Evolutionary conservation across 1,284 basidiomycete genomes (phyloP).

Genomic region (Tranzscheliella williamsii): DNA sequence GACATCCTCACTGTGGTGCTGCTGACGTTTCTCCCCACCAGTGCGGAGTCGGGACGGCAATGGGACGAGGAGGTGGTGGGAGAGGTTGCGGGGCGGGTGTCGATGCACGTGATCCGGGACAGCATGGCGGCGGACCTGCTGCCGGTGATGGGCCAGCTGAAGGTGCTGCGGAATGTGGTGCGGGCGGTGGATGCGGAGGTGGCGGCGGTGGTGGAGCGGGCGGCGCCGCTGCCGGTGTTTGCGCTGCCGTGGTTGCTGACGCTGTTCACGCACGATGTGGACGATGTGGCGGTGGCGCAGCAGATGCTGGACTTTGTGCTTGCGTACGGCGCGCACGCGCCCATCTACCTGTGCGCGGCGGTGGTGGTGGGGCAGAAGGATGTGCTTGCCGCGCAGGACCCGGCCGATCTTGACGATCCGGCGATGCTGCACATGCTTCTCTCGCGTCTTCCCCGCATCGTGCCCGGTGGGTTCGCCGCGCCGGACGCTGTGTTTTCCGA

Average conservation of each 20-base stretch:
- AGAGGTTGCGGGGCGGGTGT: slow-evolving; percentile 67
- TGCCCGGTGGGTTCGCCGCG: background rate
- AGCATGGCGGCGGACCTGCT: slow-evolving; percentile 83
- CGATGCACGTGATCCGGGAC: slow-evolving; percentile 80
- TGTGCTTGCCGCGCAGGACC: slow-evolving; percentile 12
- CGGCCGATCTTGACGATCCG: slow-evolving; percentile 29
- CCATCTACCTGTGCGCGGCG: slow-evolving; percentile 79
- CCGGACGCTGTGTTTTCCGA: slow-evolving; percentile 15
- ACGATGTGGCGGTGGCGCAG: slow-evolving; percentile 69
- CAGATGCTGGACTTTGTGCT: slow-evolving; percentile 86
- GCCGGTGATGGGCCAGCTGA: slow-evolving; percentile 79
- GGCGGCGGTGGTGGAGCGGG: slow-evolving; percentile 70
- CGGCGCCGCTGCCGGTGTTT: slow-evolving; percentile 76
- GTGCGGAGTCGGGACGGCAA: background rate
- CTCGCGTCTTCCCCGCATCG: slow-evolving; percentile 14
- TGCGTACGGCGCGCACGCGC: slow-evolving; percentile 75
- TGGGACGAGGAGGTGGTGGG: slow-evolving; percentile 15
- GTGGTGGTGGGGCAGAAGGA: slow-evolving; percentile 58
- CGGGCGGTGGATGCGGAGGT: slow-evolving; percentile 73
- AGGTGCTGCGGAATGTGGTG: slow-evolving; percentile 72
- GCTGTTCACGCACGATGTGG: slow-evolving; percentile 84
- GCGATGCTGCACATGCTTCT: slow-evolving; percentile 41
- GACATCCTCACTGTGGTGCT: slow-evolving; percentile 86
- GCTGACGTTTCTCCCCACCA: slow-evolving; percentile 66
- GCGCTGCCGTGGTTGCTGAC: slow-evolving; percentile 88